These are phyloP conservation scores for Daldinia concentrica DNA, from an alignment of 495 filamentous ascomycete species.

Conservation along the genomic window DNA sequence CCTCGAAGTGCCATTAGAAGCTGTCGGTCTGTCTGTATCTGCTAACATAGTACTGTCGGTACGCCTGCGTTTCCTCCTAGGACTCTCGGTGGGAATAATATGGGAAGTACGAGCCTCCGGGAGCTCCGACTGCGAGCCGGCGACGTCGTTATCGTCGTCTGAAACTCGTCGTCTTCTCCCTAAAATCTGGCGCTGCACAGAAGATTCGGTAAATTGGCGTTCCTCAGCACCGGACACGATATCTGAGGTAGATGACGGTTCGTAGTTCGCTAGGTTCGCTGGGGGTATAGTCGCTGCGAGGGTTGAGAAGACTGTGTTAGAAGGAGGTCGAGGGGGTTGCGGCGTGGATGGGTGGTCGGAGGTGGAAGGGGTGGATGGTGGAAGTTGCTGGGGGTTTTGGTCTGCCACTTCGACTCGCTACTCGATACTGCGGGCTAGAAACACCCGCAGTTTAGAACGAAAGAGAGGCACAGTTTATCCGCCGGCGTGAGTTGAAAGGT, in stretches of 20 bases:
- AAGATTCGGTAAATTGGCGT: conserved; percentile 28
- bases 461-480: conserved; percentile 27
- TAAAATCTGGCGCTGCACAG: conserved; percentile 31
- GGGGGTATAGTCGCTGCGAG: conserved; percentile 40
- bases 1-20: conserved; percentile 43
- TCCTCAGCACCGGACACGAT: conserved; percentile 27
- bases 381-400: conserved; percentile 49
- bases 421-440: conserved; percentile 45
- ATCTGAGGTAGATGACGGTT: conserved; percentile 25
- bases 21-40: conserved; percentile 33
- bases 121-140: conserved; percentile 32
- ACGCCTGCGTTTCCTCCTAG: conserved; percentile 43
- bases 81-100: conserved; percentile 8
- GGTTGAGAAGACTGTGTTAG: conserved; percentile 52
- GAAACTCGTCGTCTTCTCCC: conserved; percentile 41
- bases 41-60: conserved; percentile 44
- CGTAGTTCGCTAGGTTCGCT: conserved; percentile 23
- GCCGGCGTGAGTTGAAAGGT: conserved; percentile 15
- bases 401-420: conserved; percentile 57
- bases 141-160: conserved; percentile 36
- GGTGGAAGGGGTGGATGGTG: conserved; percentile 45
- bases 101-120: conserved; percentile 33
- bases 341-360: conserved; percentile 59
- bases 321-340: conserved; percentile 48
- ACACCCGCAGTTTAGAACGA: conserved; percentile 40